Percentiles rank a stretch among this genome's conserved stretches.
phyloP scores from a whole-genome alignment of 139 green algal genomes.

The Auxenochlorella pyrenoidosa region DNA sequence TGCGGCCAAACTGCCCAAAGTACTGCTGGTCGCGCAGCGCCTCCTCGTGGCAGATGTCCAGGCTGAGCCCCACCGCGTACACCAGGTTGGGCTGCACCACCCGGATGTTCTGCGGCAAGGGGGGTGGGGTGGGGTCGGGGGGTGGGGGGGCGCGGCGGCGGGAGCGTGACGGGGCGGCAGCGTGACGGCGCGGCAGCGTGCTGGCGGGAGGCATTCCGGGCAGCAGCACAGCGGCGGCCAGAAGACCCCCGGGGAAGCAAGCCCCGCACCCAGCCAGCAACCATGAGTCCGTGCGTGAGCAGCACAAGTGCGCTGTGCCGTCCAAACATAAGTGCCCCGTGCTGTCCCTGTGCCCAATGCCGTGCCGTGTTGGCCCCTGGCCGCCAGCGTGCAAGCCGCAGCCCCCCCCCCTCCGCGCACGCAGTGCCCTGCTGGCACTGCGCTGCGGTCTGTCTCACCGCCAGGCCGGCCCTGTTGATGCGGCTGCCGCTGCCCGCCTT shows the following conservation, averaged over 20 bases:
- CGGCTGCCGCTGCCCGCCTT: slow-evolving; percentile 14
- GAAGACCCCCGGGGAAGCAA: no score
- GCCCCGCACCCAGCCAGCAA: no score
- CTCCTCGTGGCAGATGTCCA: slow-evolving; percentile 87
- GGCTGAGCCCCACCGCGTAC: slow-evolving; percentile 86
- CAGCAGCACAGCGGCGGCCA: no score
- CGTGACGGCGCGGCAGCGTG: no score
- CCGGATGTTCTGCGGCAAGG: slow-evolving; percentile 76
- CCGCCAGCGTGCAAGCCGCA: neutral
- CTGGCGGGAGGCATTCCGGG: no score
- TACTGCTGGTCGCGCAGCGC: slow-evolving; percentile 66
- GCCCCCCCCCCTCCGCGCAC: neutral
- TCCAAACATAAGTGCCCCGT: no score
- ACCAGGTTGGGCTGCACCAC: slow-evolving; percentile 95
- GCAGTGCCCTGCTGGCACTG: neutral
- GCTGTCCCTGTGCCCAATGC: no score
- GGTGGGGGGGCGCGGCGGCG: no score
- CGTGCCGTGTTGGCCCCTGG: no score
- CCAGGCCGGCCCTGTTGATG: slow-evolving; percentile 18
- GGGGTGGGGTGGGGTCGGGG: neutral
- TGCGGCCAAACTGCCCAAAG: slow-evolving; percentile 86
- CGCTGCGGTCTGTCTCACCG: slow-evolving; percentile 13
- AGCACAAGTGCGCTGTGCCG: no score
- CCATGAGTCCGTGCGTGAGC: no score
- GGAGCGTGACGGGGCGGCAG: no score